phyloP scores from a whole-genome alignment of 495 filamentous ascomycete species.

The Umbilicaria muhlenbergii region DNA sequence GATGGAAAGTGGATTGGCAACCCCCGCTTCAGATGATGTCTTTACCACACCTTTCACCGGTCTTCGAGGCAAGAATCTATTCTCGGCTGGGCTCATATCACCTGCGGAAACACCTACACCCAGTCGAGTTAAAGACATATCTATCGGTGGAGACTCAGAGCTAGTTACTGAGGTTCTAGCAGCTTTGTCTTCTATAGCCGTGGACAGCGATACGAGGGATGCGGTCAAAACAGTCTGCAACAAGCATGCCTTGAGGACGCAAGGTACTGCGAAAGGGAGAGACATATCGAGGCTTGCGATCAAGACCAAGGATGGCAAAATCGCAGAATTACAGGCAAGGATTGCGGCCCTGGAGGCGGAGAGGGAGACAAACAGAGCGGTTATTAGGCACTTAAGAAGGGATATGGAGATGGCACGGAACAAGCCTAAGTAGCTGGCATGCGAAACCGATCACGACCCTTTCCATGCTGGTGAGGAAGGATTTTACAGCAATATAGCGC shows the following conservation, averaged over 20 bases:
- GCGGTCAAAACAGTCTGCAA: slow-evolving; percentile 34
- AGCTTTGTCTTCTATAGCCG: slow-evolving; percentile 33
- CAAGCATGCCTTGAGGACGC: slow-evolving; percentile 35
- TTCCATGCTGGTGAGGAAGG: too few relatives aligned
- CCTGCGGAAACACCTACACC: slow-evolving; percentile 34
- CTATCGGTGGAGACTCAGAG: slow-evolving; percentile 24
- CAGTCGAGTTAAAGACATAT: slow-evolving; percentile 25
- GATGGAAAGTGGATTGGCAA: slow-evolving; percentile 13
- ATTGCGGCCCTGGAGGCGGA: slow-evolving; percentile 34
- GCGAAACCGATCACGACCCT: too few relatives aligned
- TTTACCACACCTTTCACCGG: slow-evolving; percentile 13
- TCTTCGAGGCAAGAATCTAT: slow-evolving; percentile 11
- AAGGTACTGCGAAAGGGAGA: slow-evolving; percentile 42
- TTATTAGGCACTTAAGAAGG: slow-evolving; percentile 18
- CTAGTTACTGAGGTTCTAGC: slow-evolving; percentile 34
- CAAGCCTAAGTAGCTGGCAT: too few relatives aligned
- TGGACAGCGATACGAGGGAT: slow-evolving; percentile 22
- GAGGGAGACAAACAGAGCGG: slow-evolving; percentile 31
- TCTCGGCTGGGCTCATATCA: slow-evolving; percentile 12
- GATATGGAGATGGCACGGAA: slow-evolving; percentile 3
- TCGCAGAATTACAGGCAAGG: slow-evolving; percentile 32
- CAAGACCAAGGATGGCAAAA: slow-evolving; percentile 45
- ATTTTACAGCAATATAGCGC: too few relatives aligned
- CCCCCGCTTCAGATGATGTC: slow-evolving; percentile 13
- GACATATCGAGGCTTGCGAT: slow-evolving; percentile 45